Base-by-base conservation (phyloP, 2,329 filamentous ascomycete genomes). In the Graphium sp. region DNA sequence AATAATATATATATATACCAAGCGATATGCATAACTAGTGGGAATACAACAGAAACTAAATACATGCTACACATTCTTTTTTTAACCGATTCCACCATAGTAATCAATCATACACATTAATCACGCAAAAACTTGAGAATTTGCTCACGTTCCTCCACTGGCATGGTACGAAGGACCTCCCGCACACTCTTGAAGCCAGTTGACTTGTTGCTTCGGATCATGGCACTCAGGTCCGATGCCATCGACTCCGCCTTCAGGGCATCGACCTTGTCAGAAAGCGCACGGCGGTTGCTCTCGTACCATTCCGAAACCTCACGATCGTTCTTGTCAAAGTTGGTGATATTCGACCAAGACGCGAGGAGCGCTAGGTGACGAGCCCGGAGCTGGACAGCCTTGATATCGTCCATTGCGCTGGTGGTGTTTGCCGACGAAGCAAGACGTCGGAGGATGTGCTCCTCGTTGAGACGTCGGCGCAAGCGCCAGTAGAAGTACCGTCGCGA, bases 401-500 rank as follows among this genome's bases (percentile, higher is more conserved):
- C 41, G 18, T 35, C 25, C 26, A 45, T 31, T 22, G 43, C 40
- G 29, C 47, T 44, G 29, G 53, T 52, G 26, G 57, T 46, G 33
- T 48, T 37, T 3, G 51, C 41, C 8, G 53, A 49, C 7, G 50
- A 39, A 5, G 60, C 62, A 69, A 98, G 82, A 56, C 83, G 83
- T 60, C 85, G 89, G 52, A 98, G 67, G 43, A 98, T 83, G 54
- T 91, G 82, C 60, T 98, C 89, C 60, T 98, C 89, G 56, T 91
- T 95, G 49, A 98, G 67, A 58, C 89, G 74, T 50, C 89, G 80
- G 55, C 91, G 85, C 37, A 94, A 76, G 56, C 89, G 87, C 89
- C 91, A 98, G 78, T 95, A 98, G 67, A 98, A 95, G 81, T 89
- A 95, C 48, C 87, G 78, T 39, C 89, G 77, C 7, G 87, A 76